Percentiles rank a stretch among this genome's conserved stretches.
Conservation (phyloP, 768 basidiomycete genomes). For the Xerocomus spinulosus region DNA sequence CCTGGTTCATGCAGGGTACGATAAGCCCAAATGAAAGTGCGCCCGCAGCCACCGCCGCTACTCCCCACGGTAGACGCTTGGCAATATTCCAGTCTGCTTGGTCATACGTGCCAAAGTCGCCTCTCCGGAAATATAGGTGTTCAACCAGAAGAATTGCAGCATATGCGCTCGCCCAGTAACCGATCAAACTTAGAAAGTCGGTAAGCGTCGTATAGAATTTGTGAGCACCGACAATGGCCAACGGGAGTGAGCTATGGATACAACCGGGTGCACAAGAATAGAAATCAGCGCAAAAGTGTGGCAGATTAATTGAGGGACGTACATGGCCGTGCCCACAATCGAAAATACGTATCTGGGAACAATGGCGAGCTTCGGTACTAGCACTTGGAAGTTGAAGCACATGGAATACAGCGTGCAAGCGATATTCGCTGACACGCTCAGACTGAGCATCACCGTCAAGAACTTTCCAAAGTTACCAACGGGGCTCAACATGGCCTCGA, state of each 20-base stretch:
- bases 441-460: constrained; percentile 65
- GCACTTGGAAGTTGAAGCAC: constrained; percentile 67
- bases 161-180: constrained; percentile 60
- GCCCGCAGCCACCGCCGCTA: constrained; percentile 54
- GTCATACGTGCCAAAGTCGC: constrained; percentile 46
- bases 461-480: constrained; percentile 65
- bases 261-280: neutral
- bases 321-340: constrained; percentile 64
- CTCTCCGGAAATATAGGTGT: constrained; percentile 60
- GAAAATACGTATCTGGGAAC: constrained; percentile 72
- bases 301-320: constrained; percentile 22
- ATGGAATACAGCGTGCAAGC: constrained; percentile 81
- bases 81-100: constrained; percentile 48
- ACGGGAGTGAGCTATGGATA: constrained; percentile 50
- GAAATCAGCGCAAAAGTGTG: constrained; percentile 5
- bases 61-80: constrained; percentile 52
- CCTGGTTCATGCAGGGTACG: constrained; percentile 66
- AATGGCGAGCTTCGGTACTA: constrained; percentile 51
- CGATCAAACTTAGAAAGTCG: constrained; percentile 65
- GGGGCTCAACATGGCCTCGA: constrained; percentile 59
- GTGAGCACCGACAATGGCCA: constrained; percentile 66
- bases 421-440: constrained; percentile 76
- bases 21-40: constrained; percentile 50
- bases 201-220: constrained; percentile 61
- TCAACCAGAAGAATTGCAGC: constrained; percentile 57